Evolutionary conservation across 768 basidiomycete genomes (phyloP), one percentile per base, ranked within the genome.

Genomic region (Trametes elegans): DNA sequence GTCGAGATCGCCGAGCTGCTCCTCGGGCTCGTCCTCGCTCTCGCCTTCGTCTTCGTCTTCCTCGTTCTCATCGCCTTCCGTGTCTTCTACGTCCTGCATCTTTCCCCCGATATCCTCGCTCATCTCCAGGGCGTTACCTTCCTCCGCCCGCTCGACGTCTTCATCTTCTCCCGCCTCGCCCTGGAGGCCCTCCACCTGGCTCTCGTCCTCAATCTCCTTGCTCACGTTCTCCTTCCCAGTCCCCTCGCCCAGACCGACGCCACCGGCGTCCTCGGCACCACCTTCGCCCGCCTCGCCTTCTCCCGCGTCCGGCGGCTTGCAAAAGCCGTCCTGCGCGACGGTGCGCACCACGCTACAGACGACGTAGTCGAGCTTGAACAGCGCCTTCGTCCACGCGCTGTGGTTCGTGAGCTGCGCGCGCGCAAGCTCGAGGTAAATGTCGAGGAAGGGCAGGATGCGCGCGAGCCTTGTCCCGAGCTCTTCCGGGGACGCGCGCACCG

Each of bases 141-240:
- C 80, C 50, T 84, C 83, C 23, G 77, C 71, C 14, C 74, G 64
- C 14, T 78, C 72, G 7, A 77, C 71, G 9, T 74, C 69, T 21
- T 81, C 78, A 16, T 80, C 71, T 14, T 69, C 76, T 2, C 68
- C 70, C 23, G 79, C 77, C 18, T 90, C 86, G 13, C 82, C 88
- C 66, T 85, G 81, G 21, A 98, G 75, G 0, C 97, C 97, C 64
- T 99, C 97, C 7, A 98, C 90, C 64, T 99, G 96, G 64, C 90
- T 88, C 71, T 98, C 94, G 53, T 98, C 94, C 65, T 95, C 87
- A 49, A 98, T 94, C 66, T 98, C 90, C 64, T 93, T 88, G 76
- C 90, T 93, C 53, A 94, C 88, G 64, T 98, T 88, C 68, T 96
- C 82, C 27, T 76, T 74, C 0, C 97, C 97, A 2, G 57, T 75